Base-by-base conservation (phyloP, 1,139 yeast genomes). In the Trichomonascaceae sp. region DNA sequence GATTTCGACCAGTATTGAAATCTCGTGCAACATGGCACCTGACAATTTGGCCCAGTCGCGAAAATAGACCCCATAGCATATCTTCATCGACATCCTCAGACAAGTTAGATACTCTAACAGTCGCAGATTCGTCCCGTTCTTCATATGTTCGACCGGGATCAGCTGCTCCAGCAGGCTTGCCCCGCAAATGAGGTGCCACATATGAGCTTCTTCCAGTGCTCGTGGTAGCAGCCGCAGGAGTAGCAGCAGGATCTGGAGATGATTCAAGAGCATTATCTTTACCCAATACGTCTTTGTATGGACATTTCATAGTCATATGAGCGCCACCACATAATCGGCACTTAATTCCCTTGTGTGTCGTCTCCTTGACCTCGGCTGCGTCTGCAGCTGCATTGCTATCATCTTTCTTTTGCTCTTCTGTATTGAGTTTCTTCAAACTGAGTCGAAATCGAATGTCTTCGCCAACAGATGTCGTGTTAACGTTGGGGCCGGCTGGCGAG, bases 311-410 rank as follows among this genome's bases (percentile, higher is more conserved):
- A 45, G 98, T 87, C 81, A 85, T 89, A 79, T 93, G 99, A 63
- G 84, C 87, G 67, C 96, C 97, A 61, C 86, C 85, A 85, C 99
- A 93, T 57, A 81, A 77, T 81, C 98, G 87, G 82, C 99, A 93
- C 66, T 75, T 77, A 66, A 85, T 74, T 51, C 78, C 72, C 50
- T 75, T 77, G 47, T 45, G 49, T 4, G 78, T 80, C 57, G 78
- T 79, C 71, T 82, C 80, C 66, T 79, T 78, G 58, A 78, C 79
- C 71, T 82, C 80, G 65, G 78, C 78, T 64, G 82, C 84, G 65
- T 75, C 79, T 69, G 79, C 88, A 59, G 79, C 74, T 65, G 84
- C 87, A 70, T 83, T 84, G 87, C 91, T 86, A 52, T 87, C 80
- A 55, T 67, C 66, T 54, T 64, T 68, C 47, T 65, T 70, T 52